Conservation (phyloP, 345 rosid species). For the Heritiera fomes region DNA sequence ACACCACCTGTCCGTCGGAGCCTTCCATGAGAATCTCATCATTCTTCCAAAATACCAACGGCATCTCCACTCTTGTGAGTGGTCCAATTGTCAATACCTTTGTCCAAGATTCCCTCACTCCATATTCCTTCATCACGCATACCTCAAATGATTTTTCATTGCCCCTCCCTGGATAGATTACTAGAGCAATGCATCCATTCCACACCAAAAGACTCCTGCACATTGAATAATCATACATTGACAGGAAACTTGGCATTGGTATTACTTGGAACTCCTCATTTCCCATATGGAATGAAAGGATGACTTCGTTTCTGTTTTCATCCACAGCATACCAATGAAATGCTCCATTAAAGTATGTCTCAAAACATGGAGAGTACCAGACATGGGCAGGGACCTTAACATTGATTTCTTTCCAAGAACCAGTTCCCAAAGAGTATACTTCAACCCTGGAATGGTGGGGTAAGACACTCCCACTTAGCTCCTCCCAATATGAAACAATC, state of each 20-base stretch:
- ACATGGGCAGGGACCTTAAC: conserved; percentile 19
- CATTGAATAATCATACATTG: conserved; percentile 7
- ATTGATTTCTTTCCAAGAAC: conserved; percentile 21
- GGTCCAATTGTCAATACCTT: conserved; percentile 19
- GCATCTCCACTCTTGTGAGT: conserved; percentile 17
- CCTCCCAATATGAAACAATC: conserved; percentile 22
- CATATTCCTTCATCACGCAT: conserved; percentile 19
- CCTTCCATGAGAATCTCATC: conserved; percentile 23
- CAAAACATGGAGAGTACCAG: conserved; percentile 20
- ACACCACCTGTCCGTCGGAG: conserved; percentile 6
- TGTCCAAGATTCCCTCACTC: conserved; percentile 15
- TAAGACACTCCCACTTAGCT: conserved; percentile 3
- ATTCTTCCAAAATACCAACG: conserved; percentile 12
- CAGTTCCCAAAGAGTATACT: conserved; percentile 13
- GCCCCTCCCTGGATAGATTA: not conserved
- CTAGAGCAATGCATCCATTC: conserved; percentile 12
- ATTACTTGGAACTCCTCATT: conserved; percentile 17
- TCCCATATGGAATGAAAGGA: conserved; percentile 21
- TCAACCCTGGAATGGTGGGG: conserved; percentile 20
- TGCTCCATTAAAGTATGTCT: conserved; percentile 17
- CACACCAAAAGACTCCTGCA: conserved; percentile 17
- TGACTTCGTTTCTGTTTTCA: conserved; percentile 11
- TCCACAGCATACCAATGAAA: conserved; percentile 18
- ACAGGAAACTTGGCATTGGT: conserved; percentile 7
- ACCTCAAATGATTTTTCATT: conserved; percentile 11